These are phyloP conservation scores for Nadsonia starkeyi-henricii DNA, from an alignment of 1,139 yeast species.

Conservation along the genomic window DNA sequence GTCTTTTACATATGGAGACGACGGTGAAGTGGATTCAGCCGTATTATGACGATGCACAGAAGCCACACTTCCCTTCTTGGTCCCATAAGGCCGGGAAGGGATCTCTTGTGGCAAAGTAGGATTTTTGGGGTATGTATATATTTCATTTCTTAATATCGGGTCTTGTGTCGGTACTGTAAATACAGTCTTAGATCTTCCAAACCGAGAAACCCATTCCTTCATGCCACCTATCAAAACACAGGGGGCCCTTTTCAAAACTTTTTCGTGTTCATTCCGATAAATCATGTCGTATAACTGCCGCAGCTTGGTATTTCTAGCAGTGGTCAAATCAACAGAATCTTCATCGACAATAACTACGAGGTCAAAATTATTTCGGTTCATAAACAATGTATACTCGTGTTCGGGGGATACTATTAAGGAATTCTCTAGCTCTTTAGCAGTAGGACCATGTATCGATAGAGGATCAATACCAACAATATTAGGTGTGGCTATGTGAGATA, in stretches of 20 bases:
- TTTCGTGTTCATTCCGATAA: slow-evolving; percentile 25
- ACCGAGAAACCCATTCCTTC: slow-evolving; percentile 31
- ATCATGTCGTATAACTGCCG: slow-evolving; percentile 25
- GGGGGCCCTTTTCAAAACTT: slow-evolving; percentile 39
- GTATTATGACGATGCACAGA: slow-evolving; percentile 18
- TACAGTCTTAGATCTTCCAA: slow-evolving; percentile 9
- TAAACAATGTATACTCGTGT: slow-evolving; percentile 38
- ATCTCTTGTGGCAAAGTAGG: slow-evolving; percentile 12
- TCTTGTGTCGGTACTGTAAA: slow-evolving; percentile 9
- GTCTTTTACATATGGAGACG: slow-evolving; percentile 25
- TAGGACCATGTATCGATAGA: slow-evolving; percentile 29
- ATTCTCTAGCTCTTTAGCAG: slow-evolving; percentile 48
- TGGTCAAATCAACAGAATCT: slow-evolving; percentile 1
- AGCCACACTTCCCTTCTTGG: slow-evolving; percentile 23
- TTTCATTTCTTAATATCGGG: slow-evolving; percentile 3
- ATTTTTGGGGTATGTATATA: not conserved
- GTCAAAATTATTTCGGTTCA: slow-evolving; percentile 40
- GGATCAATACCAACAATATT: slow-evolving; percentile 66
- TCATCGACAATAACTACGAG: slow-evolving; percentile 49
- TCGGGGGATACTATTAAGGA: slow-evolving; percentile 38
- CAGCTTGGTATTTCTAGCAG: slow-evolving; percentile 12
- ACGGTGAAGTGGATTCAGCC: slow-evolving; percentile 11
- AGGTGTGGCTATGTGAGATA: slow-evolving; percentile 41
- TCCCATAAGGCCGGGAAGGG: slow-evolving; percentile 16
- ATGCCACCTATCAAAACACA: slow-evolving; percentile 45